phyloP scores from a whole-genome alignment of 1,139 yeast species.

The Geotrichum bryndzae region DNA sequence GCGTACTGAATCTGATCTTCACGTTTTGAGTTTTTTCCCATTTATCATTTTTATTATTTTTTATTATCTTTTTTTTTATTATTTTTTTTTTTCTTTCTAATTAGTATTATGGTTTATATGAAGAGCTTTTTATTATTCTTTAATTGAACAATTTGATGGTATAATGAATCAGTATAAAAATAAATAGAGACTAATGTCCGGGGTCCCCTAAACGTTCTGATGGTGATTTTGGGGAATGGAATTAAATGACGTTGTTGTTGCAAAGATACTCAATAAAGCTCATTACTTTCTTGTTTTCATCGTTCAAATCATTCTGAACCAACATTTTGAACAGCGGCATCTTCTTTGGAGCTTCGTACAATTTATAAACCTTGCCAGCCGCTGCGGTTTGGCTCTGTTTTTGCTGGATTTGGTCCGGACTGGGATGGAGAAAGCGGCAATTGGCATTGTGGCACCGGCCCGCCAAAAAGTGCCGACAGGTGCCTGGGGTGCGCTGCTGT shows the following conservation, averaged over 20 bases:
- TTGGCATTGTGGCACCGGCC: not conserved
- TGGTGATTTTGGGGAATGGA: too few relatives aligned
- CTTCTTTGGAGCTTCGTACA: constrained; percentile 34
- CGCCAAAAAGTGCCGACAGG: not conserved
- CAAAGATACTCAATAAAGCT: constrained; percentile 29
- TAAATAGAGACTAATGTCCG: not conserved
- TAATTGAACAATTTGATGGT: not conserved
- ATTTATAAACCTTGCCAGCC: constrained; percentile 25
- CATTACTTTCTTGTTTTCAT: constrained; percentile 33
- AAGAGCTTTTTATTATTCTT: not conserved
- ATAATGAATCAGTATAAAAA: not conserved
- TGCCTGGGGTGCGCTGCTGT: constrained; percentile 1
- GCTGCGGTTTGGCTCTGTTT: not conserved
- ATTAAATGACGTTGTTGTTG: constrained; percentile 12
- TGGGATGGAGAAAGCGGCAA: not conserved
- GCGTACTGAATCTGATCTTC: not conserved
- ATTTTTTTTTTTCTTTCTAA: constrained; percentile 1
- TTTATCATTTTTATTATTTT: not conserved
- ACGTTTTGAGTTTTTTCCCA: not conserved
- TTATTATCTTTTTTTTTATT: not conserved
- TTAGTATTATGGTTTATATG: constrained; percentile 9
- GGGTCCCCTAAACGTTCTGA: too few relatives aligned
- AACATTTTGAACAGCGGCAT: constrained; percentile 35
- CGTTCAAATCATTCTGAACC: constrained; percentile 37
- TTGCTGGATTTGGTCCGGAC: not conserved